phyloP scores from a whole-genome alignment of 1,139 yeast species.

The Yamadazyma atlantica region DNA sequence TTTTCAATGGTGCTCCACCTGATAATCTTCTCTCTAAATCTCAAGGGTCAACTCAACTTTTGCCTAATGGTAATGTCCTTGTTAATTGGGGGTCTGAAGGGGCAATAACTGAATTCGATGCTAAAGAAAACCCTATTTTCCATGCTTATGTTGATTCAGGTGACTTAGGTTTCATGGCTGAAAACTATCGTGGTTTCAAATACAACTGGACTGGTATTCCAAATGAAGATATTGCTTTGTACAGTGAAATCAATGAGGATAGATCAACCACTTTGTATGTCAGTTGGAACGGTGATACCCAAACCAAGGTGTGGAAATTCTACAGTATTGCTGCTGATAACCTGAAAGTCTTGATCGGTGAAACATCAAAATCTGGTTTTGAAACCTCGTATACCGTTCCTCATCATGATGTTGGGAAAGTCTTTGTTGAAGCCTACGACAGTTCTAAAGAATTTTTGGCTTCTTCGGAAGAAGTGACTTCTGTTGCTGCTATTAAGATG shows the following conservation, averaged over 20 bases:
- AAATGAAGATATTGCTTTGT: slow-evolving; percentile 30
- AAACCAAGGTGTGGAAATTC: slow-evolving; percentile 29
- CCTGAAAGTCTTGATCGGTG: slow-evolving; percentile 18
- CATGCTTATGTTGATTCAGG: slow-evolving; percentile 37
- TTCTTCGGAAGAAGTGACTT: slow-evolving; percentile 10
- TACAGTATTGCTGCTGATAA: slow-evolving; percentile 16
- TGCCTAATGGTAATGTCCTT: slow-evolving; percentile 35
- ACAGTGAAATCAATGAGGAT: slow-evolving; percentile 15
- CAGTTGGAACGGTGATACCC: slow-evolving; percentile 43
- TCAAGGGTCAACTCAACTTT: slow-evolving; percentile 37
- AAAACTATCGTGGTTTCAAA: slow-evolving; percentile 39
- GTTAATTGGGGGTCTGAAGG: slow-evolving; percentile 43
- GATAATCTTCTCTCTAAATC: slow-evolving; percentile 30
- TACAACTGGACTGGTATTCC: slow-evolving; percentile 37
- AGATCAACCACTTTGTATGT: slow-evolving; percentile 25
- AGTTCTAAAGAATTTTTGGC: slow-evolving; percentile 15
- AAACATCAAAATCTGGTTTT: slow-evolving; percentile 24
- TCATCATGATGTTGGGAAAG: slow-evolving; percentile 7
- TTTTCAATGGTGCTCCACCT: slow-evolving; percentile 25
- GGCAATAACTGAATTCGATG: slow-evolving; percentile 33
- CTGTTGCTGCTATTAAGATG: slow-evolving; percentile 6
- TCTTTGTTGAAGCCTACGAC: slow-evolving; percentile 24
- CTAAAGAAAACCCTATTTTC: slow-evolving; percentile 28
- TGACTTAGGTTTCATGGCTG: slow-evolving; percentile 21
- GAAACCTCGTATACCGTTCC: slow-evolving; percentile 23